phyloP scores from a whole-genome alignment of 1,139 yeast genomes.

The Suhomyces maxii region DNA sequence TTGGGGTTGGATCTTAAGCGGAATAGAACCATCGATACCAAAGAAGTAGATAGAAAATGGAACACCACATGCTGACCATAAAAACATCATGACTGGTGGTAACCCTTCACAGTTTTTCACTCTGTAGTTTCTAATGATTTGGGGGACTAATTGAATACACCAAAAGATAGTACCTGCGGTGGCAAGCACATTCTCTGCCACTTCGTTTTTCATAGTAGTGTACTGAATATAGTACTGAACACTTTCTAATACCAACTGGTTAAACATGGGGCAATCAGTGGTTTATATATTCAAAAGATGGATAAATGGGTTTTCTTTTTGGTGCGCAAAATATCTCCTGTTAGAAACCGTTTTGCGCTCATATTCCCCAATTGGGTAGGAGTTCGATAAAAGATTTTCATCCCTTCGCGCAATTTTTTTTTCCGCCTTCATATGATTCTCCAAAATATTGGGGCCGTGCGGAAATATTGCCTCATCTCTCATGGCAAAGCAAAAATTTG shows the following conservation, averaged over 20 bases:
- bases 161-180: slow-evolving; percentile 87
- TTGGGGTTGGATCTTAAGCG: slow-evolving; percentile 84
- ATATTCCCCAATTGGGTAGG: background rate
- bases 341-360: background rate
- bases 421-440: no score
- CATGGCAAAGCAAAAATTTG: background rate
- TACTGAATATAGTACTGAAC: background rate
- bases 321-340: background rate
- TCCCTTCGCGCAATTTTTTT: background rate
- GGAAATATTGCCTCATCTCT: background rate
- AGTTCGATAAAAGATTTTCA: background rate
- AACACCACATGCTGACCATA: slow-evolving; percentile 82
- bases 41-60: slow-evolving; percentile 84
- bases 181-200: slow-evolving; percentile 77
- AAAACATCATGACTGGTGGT: slow-evolving; percentile 78
- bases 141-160: slow-evolving; percentile 90
- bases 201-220: slow-evolving; percentile 16
- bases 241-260: no score
- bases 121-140: slow-evolving; percentile 67
- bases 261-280: background rate
- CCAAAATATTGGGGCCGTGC: background rate
- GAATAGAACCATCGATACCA: slow-evolving; percentile 68
- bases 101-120: slow-evolving; percentile 82
- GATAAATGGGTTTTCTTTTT: background rate
- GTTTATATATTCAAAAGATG: background rate